Evolutionary conservation across 805 yeast species (phyloP).

Genomic region (Yarrowia yakushimensis): DNA sequence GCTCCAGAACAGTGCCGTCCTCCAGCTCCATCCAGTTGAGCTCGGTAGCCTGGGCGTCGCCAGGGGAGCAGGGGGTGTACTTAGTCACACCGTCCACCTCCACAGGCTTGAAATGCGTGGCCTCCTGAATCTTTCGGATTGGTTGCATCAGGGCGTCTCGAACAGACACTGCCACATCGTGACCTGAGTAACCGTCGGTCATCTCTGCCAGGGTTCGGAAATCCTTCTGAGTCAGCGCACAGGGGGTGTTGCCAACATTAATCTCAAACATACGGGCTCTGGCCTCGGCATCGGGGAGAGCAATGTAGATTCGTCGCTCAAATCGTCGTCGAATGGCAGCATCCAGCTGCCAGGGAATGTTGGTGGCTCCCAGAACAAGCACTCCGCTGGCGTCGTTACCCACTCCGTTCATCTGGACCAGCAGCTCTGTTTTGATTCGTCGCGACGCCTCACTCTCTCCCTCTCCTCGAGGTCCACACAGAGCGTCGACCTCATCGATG

Average conservation of each 20-base stretch:
- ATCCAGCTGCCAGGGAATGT: conserved; percentile 98
- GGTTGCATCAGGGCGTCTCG: conserved; percentile 98
- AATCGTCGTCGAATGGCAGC: conserved; percentile 96
- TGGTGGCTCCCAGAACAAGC: conserved; percentile 92
- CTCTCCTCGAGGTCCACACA: conserved; percentile 97
- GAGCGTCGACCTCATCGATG: conserved; percentile 96
- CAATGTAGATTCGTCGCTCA: conserved; percentile 90
- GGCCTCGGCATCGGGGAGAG: conserved; percentile 92
- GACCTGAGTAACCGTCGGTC: conserved; percentile 98
- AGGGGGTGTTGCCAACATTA: conserved; percentile 87
- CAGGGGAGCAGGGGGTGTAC: conserved; percentile 94
- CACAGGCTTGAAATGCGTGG: conserved; percentile 80
- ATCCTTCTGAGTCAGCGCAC: conserved; percentile 69
- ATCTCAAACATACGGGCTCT: conserved; percentile 90
- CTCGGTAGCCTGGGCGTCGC: conserved; percentile 81
- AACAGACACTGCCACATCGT: conserved; percentile 93
- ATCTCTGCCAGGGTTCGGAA: conserved; percentile 76
- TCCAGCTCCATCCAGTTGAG: conserved; percentile 92
- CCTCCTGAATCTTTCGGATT: conserved; percentile 87
- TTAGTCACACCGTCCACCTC: conserved; percentile 40
- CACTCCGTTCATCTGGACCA: conserved; percentile 98
- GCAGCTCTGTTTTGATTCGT: conserved; percentile 89
- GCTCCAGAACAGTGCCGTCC: conserved; percentile 85
- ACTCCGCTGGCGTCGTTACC: conserved; percentile 94
- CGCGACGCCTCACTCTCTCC: conserved; percentile 96